Evolutionary conservation across 2,329 filamentous ascomycete genomes (phyloP), one percentile per base, ranked within the genome.

Genomic region (Apiospora malaysiana): DNA sequence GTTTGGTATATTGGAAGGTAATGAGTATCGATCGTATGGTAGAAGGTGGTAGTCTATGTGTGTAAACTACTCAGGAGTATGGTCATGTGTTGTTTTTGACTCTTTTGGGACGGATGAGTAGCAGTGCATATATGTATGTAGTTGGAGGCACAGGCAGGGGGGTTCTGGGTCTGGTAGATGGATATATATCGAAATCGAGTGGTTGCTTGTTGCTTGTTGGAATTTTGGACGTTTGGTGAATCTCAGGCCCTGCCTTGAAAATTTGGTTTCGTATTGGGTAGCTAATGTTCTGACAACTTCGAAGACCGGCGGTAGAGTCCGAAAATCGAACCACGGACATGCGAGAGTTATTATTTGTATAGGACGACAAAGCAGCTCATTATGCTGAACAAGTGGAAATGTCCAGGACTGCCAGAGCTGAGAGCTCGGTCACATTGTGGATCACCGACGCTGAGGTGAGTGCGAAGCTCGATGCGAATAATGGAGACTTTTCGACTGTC

Each of bases 381-480:
- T 59, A 59, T 59, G 51, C 51, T 59, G 51, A 59, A 59, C 51
- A 59, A 59, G 51, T 59, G 51, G 51, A 59, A 59, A 59, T 59
- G 51, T 59, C 51, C 51, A 21, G 51, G 51, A 5, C 21, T 63
- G 32, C 18, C 8, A 40, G 56, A 63, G 56, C 32, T 40, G 27
- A 14, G 56, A 63, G 56, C 56, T 63, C 56, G 56, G 56, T 63
- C 56, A 63, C 56, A 63, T 63, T 63, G 56, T 63, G 56, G 56
- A 63, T 32, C 56, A 18, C 18, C 32, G 27, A 32, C 10, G 51
- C 25, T 32, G 51, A 32, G 51, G 51, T 59, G 16, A 59, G 27
- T 59, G 51, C 51, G 51, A 59, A 59, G 51, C 51, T 59, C 51
- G 51, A 59, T 59, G 51, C 51, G 51, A 59, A 59, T 32, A 59